Percentiles rank a stretch among this genome's conserved stretches.
phyloP scores from a whole-genome alignment of 495 filamentous ascomycete genomes.

The Pyrenula massariospora region DNA sequence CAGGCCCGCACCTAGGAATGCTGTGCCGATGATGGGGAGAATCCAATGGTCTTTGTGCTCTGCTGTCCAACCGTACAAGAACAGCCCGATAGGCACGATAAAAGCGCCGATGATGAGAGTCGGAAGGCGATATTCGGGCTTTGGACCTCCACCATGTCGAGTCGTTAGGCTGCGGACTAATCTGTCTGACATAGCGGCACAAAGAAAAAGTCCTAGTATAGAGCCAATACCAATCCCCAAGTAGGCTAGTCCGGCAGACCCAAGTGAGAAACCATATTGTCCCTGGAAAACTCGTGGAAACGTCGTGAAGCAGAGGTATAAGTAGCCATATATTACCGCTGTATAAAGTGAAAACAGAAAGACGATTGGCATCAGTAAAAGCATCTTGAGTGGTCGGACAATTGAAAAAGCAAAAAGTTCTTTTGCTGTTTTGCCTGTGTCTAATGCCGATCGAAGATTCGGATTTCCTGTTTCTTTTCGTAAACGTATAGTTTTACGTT shows the following conservation, averaged over 20 bases:
- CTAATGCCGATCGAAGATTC: conserved; percentile 30
- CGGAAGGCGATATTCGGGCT: conserved; percentile 50
- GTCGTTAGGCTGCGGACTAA: conserved; percentile 44
- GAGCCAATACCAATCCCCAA: conserved; percentile 22
- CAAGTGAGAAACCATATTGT: conserved; percentile 32
- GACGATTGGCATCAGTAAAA: conserved; percentile 41
- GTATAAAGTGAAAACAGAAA: conserved; percentile 41
- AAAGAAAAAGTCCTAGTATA: conserved; percentile 17
- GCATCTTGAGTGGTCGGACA: conserved; percentile 33
- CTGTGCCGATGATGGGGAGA: conserved; percentile 27
- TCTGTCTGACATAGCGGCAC: conserved; percentile 12
- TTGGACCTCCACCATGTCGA: conserved; percentile 20
- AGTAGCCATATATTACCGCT: conserved; percentile 52
- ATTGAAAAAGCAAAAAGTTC: conserved; percentile 10
- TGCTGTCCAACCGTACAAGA: conserved; percentile 56
- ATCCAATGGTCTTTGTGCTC: conserved; percentile 39
- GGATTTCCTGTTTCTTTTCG: conserved; percentile 45
- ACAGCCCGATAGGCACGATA: conserved; percentile 42
- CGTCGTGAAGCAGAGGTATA: conserved; percentile 51
- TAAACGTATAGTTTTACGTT: conserved; percentile 35
- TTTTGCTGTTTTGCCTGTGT: conserved; percentile 6
- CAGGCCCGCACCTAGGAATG: conserved; percentile 35
- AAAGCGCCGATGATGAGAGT: conserved; percentile 48
- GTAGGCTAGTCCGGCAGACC: conserved; percentile 26
- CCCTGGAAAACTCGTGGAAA: conserved; percentile 41